A percentile compares a stretch with the other conserved stretches of the same genome.
phyloP scores from a whole-genome alignment of 768 basidiomycete genomes.

The Floccularia luteovirens region DNA sequence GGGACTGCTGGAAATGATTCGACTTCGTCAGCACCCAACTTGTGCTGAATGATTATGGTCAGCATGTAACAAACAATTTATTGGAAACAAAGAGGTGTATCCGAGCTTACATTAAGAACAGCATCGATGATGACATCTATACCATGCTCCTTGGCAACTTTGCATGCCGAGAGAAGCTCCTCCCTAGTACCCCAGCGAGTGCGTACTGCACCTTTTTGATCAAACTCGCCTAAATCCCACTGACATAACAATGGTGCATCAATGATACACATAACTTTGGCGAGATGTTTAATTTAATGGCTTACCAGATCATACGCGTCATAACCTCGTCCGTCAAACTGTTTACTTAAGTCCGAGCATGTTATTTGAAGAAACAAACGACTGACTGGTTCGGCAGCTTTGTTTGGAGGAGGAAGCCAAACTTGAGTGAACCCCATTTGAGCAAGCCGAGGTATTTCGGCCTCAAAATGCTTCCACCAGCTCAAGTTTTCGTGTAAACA shows the following conservation, averaged over 20 bases:
- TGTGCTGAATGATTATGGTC: constrained; percentile 42
- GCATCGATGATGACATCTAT: constrained; percentile 82
- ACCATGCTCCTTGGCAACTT: constrained; percentile 55
- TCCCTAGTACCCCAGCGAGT: constrained; percentile 89
- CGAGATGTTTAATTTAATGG: not conserved
- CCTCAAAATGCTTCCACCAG: constrained; percentile 78
- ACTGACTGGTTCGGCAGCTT: constrained; percentile 57
- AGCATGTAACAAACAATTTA: constrained; percentile 5
- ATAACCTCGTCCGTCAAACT: constrained; percentile 54
- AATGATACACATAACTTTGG: not conserved
- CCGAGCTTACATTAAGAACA: constrained; percentile 75
- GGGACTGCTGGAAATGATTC: constrained; percentile 68
- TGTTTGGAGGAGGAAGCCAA: constrained; percentile 82
- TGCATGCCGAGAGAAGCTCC: constrained; percentile 65
- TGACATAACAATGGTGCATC: constrained; percentile 20
- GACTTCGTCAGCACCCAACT: constrained; percentile 73
- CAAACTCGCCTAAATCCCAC: constrained; percentile 88
- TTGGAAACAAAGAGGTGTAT: too few relatives aligned
- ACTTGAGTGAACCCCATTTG: constrained; percentile 71
- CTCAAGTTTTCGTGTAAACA: constrained; percentile 44
- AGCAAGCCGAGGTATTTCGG: constrained; percentile 53
- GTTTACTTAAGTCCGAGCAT: not conserved
- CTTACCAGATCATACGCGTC: constrained; percentile 80
- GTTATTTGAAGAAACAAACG: constrained; percentile 1
- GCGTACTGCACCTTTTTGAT: constrained; percentile 59